Evolutionary conservation across 495 filamentous ascomycete genomes (phyloP), one percentile per base, ranked within the genome.

Genomic region (Immersiella caudata): DNA sequence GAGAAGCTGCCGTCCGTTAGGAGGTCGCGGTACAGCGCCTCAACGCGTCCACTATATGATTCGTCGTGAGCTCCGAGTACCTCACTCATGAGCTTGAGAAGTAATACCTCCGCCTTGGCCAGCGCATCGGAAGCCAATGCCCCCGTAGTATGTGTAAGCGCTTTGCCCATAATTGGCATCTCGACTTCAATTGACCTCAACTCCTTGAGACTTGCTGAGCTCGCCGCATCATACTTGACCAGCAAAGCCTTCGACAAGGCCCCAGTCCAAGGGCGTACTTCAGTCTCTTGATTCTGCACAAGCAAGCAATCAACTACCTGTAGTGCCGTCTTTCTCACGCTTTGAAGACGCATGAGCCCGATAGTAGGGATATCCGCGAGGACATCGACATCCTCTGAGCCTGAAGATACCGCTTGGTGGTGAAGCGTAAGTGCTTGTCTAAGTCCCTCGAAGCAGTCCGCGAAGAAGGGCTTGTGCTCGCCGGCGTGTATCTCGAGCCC

Each of bases 161-260:
- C 79, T 64, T 82, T 81, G 12, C 86, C 87, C 52, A 93, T 77
- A 3, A 84, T 79, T 6, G 86, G 83, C 62, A 91, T 79, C 72
- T 93, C 91, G 1, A 83, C 75, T 71, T 91, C 87, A 1, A 93
- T 78, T 26, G 88, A 84, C 62, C 85, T 81, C 60, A 93, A 81
- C 68, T 89, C 86, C 14, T 82, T 81, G 62, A 93, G 75, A 56
- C 76, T 85, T 0, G 87, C 86, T 50, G 80, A 79, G 29, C 81
- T 77, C 6, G 88, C 76, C 5, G 79, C 75, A 50, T 83, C 79
- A 61, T 91, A 76, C 65, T 85, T 88, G 35, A 80, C 78, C 40
- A 92, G 70, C 11, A 92, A 66, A 0, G 83, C 81, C 21, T 86
- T 71, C 18, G 89, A 84, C 21, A 91, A 68, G 8, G 76, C 77